Evolutionary conservation across 495 filamentous ascomycete genomes (phyloP).

Genomic region (Aspergillus leporis): DNA sequence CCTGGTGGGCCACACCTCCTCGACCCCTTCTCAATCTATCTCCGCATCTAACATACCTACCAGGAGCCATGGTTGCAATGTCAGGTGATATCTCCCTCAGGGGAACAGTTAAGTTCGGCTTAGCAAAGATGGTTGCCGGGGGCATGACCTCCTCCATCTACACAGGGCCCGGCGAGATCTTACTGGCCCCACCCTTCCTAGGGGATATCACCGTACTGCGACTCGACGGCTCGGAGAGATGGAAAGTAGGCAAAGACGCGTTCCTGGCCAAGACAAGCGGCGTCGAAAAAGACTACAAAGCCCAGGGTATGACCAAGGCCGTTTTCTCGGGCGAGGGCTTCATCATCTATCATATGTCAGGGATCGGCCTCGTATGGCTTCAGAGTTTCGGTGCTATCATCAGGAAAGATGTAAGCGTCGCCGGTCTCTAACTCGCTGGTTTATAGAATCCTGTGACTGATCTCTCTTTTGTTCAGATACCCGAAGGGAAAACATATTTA

Average conservation of each 20-base stretch:
- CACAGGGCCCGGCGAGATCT: slow-evolving; percentile 88
- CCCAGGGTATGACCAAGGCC: slow-evolving; percentile 84
- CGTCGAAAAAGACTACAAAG: slow-evolving; percentile 78
- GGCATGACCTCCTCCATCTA: slow-evolving; percentile 77
- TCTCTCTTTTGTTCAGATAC: no score
- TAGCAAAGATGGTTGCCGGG: slow-evolving; percentile 82
- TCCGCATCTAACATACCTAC: no score
- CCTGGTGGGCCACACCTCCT: no score
- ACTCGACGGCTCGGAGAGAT: slow-evolving; percentile 63
- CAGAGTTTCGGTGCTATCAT: slow-evolving; percentile 95
- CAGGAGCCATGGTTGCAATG: slow-evolving; percentile 93
- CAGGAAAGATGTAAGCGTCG: slow-evolving; percentile 89
- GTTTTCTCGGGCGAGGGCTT: slow-evolving; percentile 93
- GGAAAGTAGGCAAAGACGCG: slow-evolving; percentile 80
- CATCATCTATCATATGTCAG: slow-evolving; percentile 85
- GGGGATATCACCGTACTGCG: slow-evolving; percentile 86
- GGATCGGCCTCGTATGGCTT: slow-evolving; percentile 79
- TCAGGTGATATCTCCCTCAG: slow-evolving; percentile 80
- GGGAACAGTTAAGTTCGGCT: slow-evolving; percentile 74
- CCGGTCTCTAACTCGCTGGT: no score
- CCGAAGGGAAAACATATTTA: slow-evolving; percentile 78
- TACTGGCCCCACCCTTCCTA: slow-evolving; percentile 75
- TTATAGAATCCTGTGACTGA: no score
- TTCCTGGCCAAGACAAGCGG: slow-evolving; percentile 79
- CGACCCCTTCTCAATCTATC: no score